phyloP scores from a whole-genome alignment of 345 rosid genomes.

The Gossypium herbaceum region DNA sequence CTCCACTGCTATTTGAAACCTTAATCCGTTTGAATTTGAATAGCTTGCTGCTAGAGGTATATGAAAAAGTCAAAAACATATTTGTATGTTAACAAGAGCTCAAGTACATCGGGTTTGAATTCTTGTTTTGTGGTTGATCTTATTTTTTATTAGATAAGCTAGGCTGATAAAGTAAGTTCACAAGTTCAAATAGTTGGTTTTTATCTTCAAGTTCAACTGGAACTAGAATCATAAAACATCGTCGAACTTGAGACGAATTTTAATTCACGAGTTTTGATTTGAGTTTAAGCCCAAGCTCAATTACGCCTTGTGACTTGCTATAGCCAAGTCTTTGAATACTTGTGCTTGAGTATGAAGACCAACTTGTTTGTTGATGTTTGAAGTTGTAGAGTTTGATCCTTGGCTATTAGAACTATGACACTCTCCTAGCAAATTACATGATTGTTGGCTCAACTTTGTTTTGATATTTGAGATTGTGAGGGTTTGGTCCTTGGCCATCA shows the following conservation, averaged over 20 bases:
- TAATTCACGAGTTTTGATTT: background rate
- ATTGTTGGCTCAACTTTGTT: background rate
- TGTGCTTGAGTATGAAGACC: background rate
- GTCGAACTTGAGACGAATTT: background rate
- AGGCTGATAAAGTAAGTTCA: background rate
- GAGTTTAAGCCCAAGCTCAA: background rate
- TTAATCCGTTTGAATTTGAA: background rate
- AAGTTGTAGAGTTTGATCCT: background rate
- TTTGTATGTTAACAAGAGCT: background rate
- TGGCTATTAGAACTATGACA: background rate
- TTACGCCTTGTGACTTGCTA: background rate
- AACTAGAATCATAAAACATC: background rate
- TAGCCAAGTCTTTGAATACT: background rate
- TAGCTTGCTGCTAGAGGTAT: background rate
- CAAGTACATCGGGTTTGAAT: background rate
- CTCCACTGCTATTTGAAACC: background rate
- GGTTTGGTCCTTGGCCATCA: background rate
- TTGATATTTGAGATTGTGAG: background rate
- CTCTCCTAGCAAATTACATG: background rate
- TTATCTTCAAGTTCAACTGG: background rate
- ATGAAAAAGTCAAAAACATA: background rate
- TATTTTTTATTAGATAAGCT: background rate
- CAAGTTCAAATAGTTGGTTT: background rate
- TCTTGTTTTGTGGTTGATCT: background rate
- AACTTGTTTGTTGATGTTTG: background rate